Evolutionary conservation across 2,329 filamentous ascomycete species (phyloP), one percentile per base, ranked within the genome.

Genomic region (Trichoderma sp.): DNA sequence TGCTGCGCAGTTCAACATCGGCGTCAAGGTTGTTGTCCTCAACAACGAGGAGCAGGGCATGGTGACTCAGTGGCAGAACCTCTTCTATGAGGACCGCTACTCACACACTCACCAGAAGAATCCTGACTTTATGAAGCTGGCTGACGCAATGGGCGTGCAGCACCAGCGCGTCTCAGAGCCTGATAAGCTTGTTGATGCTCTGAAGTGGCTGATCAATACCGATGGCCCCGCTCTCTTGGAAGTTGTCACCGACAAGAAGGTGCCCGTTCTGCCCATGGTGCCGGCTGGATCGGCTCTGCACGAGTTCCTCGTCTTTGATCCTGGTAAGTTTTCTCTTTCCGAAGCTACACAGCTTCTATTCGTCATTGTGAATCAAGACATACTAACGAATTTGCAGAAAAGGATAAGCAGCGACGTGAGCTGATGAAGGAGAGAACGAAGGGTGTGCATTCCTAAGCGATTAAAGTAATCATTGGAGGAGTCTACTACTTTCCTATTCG

Each of bases 31-130:
- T 73, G 94, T 98, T 76, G 87, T 98, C 30, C 83, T 99, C 70
- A 98, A 98, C 87, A 99, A 93, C 95, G 83, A 97, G 96, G 80
- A 98, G 83, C 95, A 98, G 84, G 95, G 95, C 68, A 98, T 98
- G 95, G 95, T 98, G 57, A 98, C 95, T 1, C 95, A 98, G 84
- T 98, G 95, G 95, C 95, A 98, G 84, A 95, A 94, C 77, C 90
- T 98, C 75, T 98, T 98, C 85, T 98, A 97, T 85, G 92, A 97
- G 82, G 94, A 98, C 80, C 91, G 95, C 76, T 98, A 91, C 77
- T 88, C 94, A 43, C 95, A 97, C 81, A 98, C 95, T 0, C 95
- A 98, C 82, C 95, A 97, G 84, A 87, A 89, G 80, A 98, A 98
- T 82, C 94, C 95, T n/a, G 91, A 98, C 81, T 98, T 98, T 80